Percentiles rank a stretch among this genome's conserved stretches.
phyloP scores from a whole-genome alignment of 768 basidiomycete species.

The Suillus hirtellus region DNA sequence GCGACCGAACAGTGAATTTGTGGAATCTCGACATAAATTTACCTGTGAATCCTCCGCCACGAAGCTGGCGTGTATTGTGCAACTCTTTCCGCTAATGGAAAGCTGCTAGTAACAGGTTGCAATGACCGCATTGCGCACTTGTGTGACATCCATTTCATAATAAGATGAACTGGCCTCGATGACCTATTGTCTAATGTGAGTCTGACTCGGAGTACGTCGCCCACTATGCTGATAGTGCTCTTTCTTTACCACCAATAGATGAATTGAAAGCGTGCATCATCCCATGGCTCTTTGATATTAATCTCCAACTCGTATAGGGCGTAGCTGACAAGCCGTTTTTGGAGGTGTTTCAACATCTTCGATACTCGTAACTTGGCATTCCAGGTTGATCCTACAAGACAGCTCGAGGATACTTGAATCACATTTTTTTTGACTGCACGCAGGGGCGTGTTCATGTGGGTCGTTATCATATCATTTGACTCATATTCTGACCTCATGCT shows the following conservation, averaged over 20 bases:
- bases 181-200: not conserved
- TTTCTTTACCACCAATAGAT: not conserved
- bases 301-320: not conserved
- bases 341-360: not conserved
- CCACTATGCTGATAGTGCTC: not conserved
- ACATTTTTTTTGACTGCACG: not conserved
- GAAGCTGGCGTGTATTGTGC: not conserved
- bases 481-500: not conserved
- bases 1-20: not conserved
- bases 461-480: not conserved
- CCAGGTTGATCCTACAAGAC: no score
- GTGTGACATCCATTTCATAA: not conserved
- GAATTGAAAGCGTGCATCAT: not conserved
- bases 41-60: not conserved
- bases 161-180: not conserved
- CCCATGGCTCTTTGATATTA: not conserved
- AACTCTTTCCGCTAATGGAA: not conserved
- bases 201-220: no score
- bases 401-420: not conserved
- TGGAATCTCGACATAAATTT: not conserved
- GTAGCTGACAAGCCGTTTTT: not conserved
- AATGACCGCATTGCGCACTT: constrained; percentile 1
- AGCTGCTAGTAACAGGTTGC: not conserved
- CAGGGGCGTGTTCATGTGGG: not conserved
- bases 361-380: no score